Conservation (phyloP, 75 land plant species). For the Gnetum montanum region DNA sequence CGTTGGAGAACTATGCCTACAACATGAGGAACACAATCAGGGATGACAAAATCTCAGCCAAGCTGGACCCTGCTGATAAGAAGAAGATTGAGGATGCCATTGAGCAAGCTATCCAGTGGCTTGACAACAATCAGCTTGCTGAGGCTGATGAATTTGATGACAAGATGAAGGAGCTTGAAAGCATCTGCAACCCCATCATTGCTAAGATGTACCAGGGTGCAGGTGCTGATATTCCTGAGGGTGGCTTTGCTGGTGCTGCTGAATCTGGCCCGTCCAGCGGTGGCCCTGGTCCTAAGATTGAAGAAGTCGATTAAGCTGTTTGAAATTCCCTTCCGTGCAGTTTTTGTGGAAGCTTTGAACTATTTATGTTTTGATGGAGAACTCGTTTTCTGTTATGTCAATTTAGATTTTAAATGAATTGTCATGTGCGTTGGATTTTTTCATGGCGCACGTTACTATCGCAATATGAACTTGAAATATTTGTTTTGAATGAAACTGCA, state of each 20-base stretch:
- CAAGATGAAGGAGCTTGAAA: slow-evolving; percentile 26
- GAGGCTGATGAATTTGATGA: slow-evolving; percentile 34
- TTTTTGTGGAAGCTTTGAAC: too few species aligned
- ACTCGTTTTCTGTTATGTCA: too few species aligned
- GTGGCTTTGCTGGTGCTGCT: slow-evolving; percentile 11
- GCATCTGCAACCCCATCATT: slow-evolving; percentile 23
- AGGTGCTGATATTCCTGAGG: slow-evolving; percentile 3
- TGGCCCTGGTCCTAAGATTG: slow-evolving; percentile 22
- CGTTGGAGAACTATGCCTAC: slow-evolving; percentile 41
- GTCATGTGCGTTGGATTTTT: too few species aligned
- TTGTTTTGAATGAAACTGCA: too few species aligned
- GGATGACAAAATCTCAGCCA: slow-evolving; percentile 35
- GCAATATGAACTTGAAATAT: too few species aligned
- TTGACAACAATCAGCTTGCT: slow-evolving; percentile 30
- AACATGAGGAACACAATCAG: slow-evolving; percentile 39
- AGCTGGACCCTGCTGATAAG: not conserved
- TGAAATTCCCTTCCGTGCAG: too few species aligned
- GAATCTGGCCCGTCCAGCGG: slow-evolving; percentile 9
- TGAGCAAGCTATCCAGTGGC: slow-evolving; percentile 25
- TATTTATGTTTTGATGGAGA: too few species aligned
- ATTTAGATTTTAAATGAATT: too few species aligned
- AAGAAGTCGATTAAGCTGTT: slow-evolving; percentile 12
- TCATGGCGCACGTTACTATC: too few species aligned
- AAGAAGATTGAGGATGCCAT: slow-evolving; percentile 11
- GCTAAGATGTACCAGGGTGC: slow-evolving; percentile 24